Evolutionary conservation across 768 basidiomycete genomes (phyloP), one percentile per base, ranked within the genome.

Genomic region (Termitomyces sp.): DNA sequence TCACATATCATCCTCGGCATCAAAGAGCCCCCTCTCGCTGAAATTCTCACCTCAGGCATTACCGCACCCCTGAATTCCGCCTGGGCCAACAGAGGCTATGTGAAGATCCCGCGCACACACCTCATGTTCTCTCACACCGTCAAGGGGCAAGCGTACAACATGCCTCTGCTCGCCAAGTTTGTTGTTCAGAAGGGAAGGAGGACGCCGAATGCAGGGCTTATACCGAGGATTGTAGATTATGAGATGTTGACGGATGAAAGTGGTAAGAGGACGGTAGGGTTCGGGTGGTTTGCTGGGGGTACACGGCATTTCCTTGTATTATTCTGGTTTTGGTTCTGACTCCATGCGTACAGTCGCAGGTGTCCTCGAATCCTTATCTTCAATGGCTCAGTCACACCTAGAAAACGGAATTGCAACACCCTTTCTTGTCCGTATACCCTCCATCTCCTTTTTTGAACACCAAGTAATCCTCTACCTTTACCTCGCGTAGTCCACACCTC

Each of bases 231-330:
- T 14, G 81, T 97, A 57, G 95, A 97, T 72, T 95, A 92, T 67
- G 95, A 97, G 68, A 82, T 95, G 3, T 74, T 97, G 31, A 89
- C 85, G 2, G 82, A 80, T 42, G 71, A 71, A 2, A 65, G 77
- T 31, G 90, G 88, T 4, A 89, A 89, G 71, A 78, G 95, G 25
- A 90, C 89, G 0, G 92, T 95, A 17, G 94, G 88, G 0, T 96
- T 97, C 75, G 95, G 94, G 1, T 94, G 88, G 87, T 93, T 89
- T 66, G 95, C 95, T 0, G 95, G 95, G 73, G 89, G 92, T 92
- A 61, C 55, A 84, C 67, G 40, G 5, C 40, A 15, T 42, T 11
- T 42, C 17, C 40, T 42, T 17, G 15, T 5, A 17, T 17, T 10
- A 17, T 17, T 15, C 40, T 17, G 40, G 12, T 15, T 6, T 14